A percentile compares a stretch with the other conserved stretches of the same genome.
These are phyloP conservation scores for Chloranthus sessilifolius DNA, from an alignment of 164 flowering plant genomes.

Conservation along the genomic window DNA sequence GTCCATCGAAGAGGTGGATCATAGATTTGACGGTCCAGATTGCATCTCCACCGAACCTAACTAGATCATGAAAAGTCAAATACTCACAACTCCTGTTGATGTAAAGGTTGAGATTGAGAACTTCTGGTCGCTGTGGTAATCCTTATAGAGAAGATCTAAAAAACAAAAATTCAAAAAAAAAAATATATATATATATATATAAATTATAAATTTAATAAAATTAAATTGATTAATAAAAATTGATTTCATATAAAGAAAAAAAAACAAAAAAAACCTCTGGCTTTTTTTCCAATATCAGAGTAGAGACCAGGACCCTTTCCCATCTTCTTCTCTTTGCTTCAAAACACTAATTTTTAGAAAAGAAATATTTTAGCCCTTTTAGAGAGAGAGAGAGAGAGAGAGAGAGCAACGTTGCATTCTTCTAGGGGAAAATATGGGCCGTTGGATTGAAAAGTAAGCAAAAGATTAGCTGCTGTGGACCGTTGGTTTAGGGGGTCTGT, in stretches of 20 bases:
- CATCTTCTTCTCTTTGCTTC: too few species aligned
- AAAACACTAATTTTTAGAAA: too few species aligned
- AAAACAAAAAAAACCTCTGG: slow-evolving; percentile 40
- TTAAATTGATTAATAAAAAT: background rate
- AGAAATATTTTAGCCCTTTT: too few species aligned
- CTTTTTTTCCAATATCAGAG: slow-evolving; percentile 75
- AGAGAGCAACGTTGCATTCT: background rate
- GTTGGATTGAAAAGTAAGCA: too few species aligned
- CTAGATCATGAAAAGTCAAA: background rate
- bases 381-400: background rate
- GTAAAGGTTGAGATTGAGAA: slow-evolving; percentile 56
- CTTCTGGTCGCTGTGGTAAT: slow-evolving; percentile 64
- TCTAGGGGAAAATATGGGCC: too few species aligned
- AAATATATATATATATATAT: background rate
- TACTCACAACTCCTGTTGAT: slow-evolving; percentile 58
- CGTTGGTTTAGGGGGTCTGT: too few species aligned
- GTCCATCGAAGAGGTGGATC: too few species aligned
- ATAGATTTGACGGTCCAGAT: too few species aligned
- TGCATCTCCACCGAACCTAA: too few species aligned
- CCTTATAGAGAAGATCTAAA: slow-evolving; percentile 59
- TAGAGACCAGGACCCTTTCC: slow-evolving; percentile 81
- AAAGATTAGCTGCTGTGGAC: too few species aligned
- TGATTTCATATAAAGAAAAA: background rate
- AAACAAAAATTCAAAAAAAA: too few species aligned
- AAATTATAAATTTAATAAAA: background rate